Percentiles rank a stretch among this genome's conserved stretches.
Conservation (phyloP, 257 asterid species). For the Nyctanthes arbortristis region DNA sequence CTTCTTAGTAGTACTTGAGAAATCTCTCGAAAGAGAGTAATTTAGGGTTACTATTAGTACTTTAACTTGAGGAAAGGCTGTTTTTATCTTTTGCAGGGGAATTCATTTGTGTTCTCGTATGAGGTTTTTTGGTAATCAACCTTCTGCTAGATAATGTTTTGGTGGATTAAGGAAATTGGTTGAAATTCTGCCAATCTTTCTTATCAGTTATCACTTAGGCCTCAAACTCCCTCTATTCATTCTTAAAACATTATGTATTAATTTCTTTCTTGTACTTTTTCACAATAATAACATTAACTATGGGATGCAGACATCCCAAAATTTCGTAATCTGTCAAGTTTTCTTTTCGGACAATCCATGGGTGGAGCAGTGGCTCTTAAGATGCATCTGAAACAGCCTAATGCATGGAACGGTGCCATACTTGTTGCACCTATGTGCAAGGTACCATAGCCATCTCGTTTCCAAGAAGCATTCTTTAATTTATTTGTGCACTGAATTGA, state of each 20-base stretch:
- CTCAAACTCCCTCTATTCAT: neutral
- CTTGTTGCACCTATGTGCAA: conserved; percentile 99
- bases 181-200: neutral
- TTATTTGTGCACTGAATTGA: conserved; percentile 1
- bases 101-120: neutral
- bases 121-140: neutral
- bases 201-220: neutral
- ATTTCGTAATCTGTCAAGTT: conserved; percentile 57
- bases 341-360: conserved; percentile 92
- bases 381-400: conserved; percentile 86
- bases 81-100: neutral
- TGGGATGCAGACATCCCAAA: conserved; percentile 64
- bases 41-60: neutral
- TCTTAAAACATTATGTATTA: neutral
- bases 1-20: neutral
- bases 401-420: conserved; percentile 82
- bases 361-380: conserved; percentile 95
- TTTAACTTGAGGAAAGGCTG: neutral
- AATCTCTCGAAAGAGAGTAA: neutral
- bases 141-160: neutral
- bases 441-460: conserved; percentile 42
- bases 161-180: neutral
- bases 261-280: conserved; percentile 8
- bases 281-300: conserved; percentile 4
- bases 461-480: conserved; percentile 3